A percentile compares a stretch with the other conserved stretches of the same genome.
Evolutionary conservation across 164 flowering plant genomes (phyloP).

Genomic region (Saururus chinensis): DNA sequence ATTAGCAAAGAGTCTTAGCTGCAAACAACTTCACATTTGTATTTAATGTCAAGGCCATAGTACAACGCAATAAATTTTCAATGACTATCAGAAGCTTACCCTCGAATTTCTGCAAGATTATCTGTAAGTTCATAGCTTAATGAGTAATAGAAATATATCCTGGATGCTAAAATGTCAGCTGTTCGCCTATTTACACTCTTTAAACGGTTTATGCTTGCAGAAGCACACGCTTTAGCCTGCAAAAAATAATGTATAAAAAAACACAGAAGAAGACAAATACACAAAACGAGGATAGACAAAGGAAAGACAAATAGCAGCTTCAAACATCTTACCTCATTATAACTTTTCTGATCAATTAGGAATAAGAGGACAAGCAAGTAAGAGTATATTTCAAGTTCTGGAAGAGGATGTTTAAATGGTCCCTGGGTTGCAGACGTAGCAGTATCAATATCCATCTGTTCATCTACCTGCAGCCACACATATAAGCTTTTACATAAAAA

Average conservation of each 20-base stretch:
- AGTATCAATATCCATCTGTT: conserved; percentile 85
- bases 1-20: neutral
- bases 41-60: too few relatives aligned
- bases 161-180: conserved; percentile 66
- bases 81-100: conserved; percentile 33
- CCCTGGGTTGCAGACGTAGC: conserved; percentile 51
- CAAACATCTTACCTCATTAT: conserved; percentile 46
- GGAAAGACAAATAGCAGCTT: neutral
- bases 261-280: neutral
- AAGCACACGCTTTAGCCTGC: conserved; percentile 89
- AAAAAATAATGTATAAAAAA: neutral
- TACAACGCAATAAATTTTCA: too few relatives aligned
- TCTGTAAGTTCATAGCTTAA: conserved; percentile 86
- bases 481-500: neutral
- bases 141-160: conserved; percentile 81
- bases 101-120: conserved; percentile 89
- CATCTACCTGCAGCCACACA: conserved; percentile 48
- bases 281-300: neutral
- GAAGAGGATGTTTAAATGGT: conserved; percentile 49
- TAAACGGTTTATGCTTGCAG: conserved; percentile 70
- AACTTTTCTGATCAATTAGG: conserved; percentile 81
- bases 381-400: conserved; percentile 84
- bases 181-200: conserved; percentile 79
- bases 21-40: neutral
- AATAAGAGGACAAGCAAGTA: conserved; percentile 71